A percentile compares a stretch with the other conserved stretches of the same genome.
These are phyloP conservation scores for Magnusiomyces sp. DNA, from an alignment of 1,139 yeast species.

Conservation along the genomic window DNA sequence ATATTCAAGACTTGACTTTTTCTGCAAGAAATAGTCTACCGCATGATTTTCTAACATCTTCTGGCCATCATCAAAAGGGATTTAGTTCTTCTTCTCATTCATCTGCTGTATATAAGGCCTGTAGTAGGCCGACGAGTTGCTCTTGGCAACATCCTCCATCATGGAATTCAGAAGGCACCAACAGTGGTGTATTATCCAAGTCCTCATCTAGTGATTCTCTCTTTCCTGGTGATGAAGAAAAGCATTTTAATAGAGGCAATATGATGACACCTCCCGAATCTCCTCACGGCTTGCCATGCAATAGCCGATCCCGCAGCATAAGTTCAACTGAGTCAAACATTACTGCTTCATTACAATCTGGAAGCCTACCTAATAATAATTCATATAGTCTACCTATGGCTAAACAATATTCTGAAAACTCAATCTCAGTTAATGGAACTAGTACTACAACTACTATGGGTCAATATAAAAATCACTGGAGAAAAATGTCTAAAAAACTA, in stretches of 20 bases:
- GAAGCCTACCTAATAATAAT: not conserved
- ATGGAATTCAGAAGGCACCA: constrained; percentile 5
- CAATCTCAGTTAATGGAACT: not conserved
- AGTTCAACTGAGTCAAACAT: not conserved
- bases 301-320: not conserved
- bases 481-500: constrained; percentile 14
- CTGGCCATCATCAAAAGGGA: not conserved
- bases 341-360: not conserved
- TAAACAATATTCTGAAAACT: not conserved
- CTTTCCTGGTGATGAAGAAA: constrained; percentile 8
- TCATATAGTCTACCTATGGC: not conserved
- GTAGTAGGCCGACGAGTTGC: too few species aligned
- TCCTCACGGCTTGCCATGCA: constrained; percentile 5
- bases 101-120: too few species aligned
- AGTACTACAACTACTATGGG: not conserved
- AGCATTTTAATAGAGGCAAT: not conserved
- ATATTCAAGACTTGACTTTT: not conserved
- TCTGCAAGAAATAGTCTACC: not conserved
- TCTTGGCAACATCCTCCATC: constrained; percentile 14
- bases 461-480: constrained; percentile 11
- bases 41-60: not conserved
- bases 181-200: constrained; percentile 1
- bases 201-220: constrained; percentile 10
- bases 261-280: constrained; percentile 16
- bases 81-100: too few species aligned